phyloP scores from a whole-genome alignment of 495 filamentous ascomycete genomes.

The Aspergillus saccharolyticus region DNA sequence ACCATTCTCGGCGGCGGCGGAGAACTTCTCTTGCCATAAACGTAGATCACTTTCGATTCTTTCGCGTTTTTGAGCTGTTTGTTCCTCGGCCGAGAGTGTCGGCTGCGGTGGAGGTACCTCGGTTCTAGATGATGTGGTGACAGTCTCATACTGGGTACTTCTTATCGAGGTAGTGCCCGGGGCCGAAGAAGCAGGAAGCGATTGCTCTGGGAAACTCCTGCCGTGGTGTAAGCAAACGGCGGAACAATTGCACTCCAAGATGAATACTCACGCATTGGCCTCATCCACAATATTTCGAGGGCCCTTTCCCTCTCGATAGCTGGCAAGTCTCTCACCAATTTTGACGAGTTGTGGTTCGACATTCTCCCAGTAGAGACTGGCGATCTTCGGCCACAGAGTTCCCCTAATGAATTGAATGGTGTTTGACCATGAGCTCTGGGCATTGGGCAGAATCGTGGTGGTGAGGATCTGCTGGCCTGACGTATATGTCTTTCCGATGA shows the following conservation, averaged over 20 bases:
- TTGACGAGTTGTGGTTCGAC: conserved; percentile 93
- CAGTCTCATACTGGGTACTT: conserved; percentile 16
- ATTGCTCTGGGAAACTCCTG: conserved; percentile 28
- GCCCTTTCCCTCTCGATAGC: conserved; percentile 67
- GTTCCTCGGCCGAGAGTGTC: conserved; percentile 35
- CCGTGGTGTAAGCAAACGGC: conserved; percentile 16
- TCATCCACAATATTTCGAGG: conserved; percentile 55
- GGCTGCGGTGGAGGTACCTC: conserved; percentile 16
- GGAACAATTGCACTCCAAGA: background rate
- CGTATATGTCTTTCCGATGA: conserved; percentile 63
- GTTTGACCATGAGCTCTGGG: conserved; percentile 62
- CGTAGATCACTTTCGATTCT: conserved; percentile 73
- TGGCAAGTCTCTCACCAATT: conserved; percentile 83
- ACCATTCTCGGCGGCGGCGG: conserved; percentile 74
- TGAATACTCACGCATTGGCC: conserved; percentile 40
- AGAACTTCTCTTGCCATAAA: conserved; percentile 81
- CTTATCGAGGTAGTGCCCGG: conserved; percentile 12
- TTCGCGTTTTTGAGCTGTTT: conserved; percentile 53
- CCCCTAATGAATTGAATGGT: conserved; percentile 63
- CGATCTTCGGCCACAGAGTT: conserved; percentile 72
- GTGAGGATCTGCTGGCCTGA: conserved; percentile 60
- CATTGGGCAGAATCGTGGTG: conserved; percentile 68
- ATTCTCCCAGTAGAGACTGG: conserved; percentile 77
- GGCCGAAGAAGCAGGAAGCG: conserved; percentile 19
- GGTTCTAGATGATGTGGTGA: conserved; percentile 20